Evolutionary conservation across 2,329 filamentous ascomycete species (phyloP).

Genomic region (Periglandula ipomoeae): DNA sequence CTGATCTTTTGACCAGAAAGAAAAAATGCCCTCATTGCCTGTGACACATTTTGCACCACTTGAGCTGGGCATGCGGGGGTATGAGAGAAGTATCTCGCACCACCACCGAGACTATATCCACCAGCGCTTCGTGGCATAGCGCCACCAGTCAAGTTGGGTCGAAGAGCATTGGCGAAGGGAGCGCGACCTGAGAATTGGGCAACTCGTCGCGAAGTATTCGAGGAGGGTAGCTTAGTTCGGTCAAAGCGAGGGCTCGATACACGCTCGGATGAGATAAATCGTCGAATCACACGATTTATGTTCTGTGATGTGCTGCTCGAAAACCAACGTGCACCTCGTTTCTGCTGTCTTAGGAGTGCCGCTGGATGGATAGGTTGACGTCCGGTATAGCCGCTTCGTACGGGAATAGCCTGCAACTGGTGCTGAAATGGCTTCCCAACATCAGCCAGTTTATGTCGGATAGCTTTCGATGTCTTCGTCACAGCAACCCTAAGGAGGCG

Average conservation of each 20-base stretch:
- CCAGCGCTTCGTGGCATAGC: slow-evolving; percentile 76
- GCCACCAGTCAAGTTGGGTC: slow-evolving; percentile 86
- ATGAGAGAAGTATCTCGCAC: slow-evolving; percentile 85
- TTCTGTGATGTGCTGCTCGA: slow-evolving; percentile 34
- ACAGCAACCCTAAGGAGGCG: slow-evolving; percentile 44
- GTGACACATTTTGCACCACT: slow-evolving; percentile 90
- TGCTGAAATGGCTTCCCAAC: slow-evolving; percentile 35
- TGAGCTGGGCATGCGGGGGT: slow-evolving; percentile 76
- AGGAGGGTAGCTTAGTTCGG: slow-evolving; percentile 39
- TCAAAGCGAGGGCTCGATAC: slow-evolving; percentile 28
- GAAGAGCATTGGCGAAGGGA: slow-evolving; percentile 80
- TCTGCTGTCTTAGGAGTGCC: slow-evolving; percentile 41
- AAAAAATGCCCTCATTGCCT: slow-evolving; percentile 84
- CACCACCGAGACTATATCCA: slow-evolving; percentile 70
- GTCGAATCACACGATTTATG: slow-evolving; percentile 36
- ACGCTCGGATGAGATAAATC: slow-evolving; percentile 38
- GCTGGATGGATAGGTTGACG: slow-evolving; percentile 47
- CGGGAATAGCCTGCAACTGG: slow-evolving; percentile 36
- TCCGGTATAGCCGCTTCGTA: slow-evolving; percentile 28
- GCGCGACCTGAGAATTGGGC: slow-evolving; percentile 62
- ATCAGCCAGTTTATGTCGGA: slow-evolving; percentile 40
- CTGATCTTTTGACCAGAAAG: slow-evolving; percentile 83
- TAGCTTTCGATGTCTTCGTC: slow-evolving; percentile 39
- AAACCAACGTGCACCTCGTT: slow-evolving; percentile 34
- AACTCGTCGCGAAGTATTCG: slow-evolving; percentile 40